Evolutionary conservation across 371 early-diverging fungal species (phyloP).

Genomic region (Zychaea mexicana): DNA sequence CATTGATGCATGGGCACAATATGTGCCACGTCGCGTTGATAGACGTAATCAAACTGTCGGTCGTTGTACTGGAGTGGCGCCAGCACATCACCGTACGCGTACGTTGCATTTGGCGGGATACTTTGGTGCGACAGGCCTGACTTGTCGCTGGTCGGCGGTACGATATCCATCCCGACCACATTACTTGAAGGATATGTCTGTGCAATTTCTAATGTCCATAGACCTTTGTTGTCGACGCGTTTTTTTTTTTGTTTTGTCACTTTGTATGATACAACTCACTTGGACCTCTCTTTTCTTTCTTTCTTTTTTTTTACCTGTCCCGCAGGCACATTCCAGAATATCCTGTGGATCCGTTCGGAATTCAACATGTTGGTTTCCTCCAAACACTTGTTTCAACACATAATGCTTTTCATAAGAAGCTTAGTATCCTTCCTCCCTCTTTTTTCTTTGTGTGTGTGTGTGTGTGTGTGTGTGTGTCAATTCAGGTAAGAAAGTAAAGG

Average conservation of each 20-base stretch:
- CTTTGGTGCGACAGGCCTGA: not conserved
- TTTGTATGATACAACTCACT: too few relatives aligned
- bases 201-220: conserved; percentile 32
- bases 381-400: conserved; percentile 33
- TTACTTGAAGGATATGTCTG: conserved; percentile 29
- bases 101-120: conserved; percentile 20
- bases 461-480: not conserved
- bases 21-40: conserved; percentile 56
- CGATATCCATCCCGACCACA: conserved; percentile 33
- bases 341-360: conserved; percentile 16
- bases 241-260: too few relatives aligned
- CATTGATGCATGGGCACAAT: conserved; percentile 43
- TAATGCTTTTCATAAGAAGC: conserved; percentile 27
- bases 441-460: not conserved
- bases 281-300: not conserved
- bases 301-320: conserved; percentile 23
- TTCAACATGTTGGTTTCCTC: conserved; percentile 20
- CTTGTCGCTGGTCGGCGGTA: conserved; percentile 17
- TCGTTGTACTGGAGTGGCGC: conserved; percentile 36
- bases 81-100: conserved; percentile 32
- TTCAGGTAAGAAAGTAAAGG: too few relatives aligned
- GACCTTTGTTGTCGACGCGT: too few relatives aligned
- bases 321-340: conserved; percentile 35
- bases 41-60: conserved; percentile 61
- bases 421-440: too few relatives aligned